phyloP scores from a whole-genome alignment of 148 eudicot species.

The Cornus controversa region DNA sequence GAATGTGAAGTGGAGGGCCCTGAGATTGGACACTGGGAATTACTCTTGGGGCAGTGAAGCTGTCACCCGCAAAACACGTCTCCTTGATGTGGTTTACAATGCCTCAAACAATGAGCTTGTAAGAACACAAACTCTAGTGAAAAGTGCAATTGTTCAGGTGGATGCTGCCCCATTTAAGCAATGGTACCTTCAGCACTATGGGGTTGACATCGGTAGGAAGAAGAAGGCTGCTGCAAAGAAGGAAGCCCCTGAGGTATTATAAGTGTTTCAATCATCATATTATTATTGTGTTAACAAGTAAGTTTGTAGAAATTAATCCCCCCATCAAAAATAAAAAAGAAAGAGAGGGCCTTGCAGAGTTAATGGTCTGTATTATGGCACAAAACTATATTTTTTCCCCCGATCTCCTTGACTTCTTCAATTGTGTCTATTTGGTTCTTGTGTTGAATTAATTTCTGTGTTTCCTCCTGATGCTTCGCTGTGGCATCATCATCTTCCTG shows the following conservation, averaged over 20 bases:
- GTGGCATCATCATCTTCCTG: too few relatives aligned
- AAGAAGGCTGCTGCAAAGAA: conserved; percentile 24
- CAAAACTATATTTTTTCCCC: too few relatives aligned
- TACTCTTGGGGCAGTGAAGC: conserved; percentile 33
- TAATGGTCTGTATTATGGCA: too few relatives aligned
- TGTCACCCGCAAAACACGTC: conserved; percentile 27
- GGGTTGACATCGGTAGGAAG: conserved; percentile 10
- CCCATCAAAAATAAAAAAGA: too few relatives aligned
- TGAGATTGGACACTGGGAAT: conserved; percentile 28
- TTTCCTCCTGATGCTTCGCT: too few relatives aligned
- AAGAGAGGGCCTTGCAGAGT: too few relatives aligned
- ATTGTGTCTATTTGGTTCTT: too few relatives aligned
- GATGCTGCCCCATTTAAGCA: conserved; percentile 33
- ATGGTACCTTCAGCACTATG: conserved; percentile 9
- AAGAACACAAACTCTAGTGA: conserved; percentile 16
- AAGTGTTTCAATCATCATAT: too few relatives aligned
- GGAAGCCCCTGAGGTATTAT: conserved; percentile 12
- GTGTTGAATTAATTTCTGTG: too few relatives aligned
- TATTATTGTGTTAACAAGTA: too few relatives aligned
- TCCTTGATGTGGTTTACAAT: conserved; percentile 28
- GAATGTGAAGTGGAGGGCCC: conserved; percentile 29
- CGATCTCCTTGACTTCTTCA: too few relatives aligned
- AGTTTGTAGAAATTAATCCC: too few relatives aligned
- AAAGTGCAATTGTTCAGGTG: conserved; percentile 18
- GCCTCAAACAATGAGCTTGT: conserved; percentile 31